Conservation (phyloP, 805 yeast species). For the Ogataea thermomethanolica region DNA sequence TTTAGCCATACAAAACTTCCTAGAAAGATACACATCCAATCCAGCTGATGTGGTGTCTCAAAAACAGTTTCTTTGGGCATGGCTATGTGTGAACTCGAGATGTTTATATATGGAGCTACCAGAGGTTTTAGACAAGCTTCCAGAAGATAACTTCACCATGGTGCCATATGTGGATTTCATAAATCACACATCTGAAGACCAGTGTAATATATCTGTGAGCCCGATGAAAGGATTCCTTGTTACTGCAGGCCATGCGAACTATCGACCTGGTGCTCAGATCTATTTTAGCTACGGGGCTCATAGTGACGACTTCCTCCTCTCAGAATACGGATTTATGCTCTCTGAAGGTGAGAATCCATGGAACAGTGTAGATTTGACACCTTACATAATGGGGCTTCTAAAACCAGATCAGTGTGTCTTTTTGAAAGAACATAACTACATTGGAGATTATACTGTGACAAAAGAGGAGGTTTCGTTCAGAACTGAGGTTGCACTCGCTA, state of each 20-base stretch:
- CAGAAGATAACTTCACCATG: slow-evolving; percentile 73
- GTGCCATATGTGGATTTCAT: slow-evolving; percentile 90
- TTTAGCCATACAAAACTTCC: slow-evolving; percentile 30
- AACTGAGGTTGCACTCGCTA: slow-evolving; percentile 71
- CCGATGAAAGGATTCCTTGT: slow-evolving; percentile 50
- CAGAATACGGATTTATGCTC: slow-evolving; percentile 83
- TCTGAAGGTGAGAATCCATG: slow-evolving; percentile 45
- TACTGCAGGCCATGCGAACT: slow-evolving; percentile 31
- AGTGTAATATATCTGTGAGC: slow-evolving; percentile 42
- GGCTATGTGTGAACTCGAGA: slow-evolving; percentile 89
- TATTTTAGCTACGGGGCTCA: slow-evolving; percentile 85
- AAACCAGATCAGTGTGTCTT: slow-evolving; percentile 38
- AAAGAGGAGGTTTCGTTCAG: slow-evolving; percentile 59
- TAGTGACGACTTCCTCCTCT: slow-evolving; percentile 72
- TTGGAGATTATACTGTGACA: slow-evolving; percentile 70
- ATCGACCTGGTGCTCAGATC: slow-evolving; percentile 50
- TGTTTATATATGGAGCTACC: slow-evolving; percentile 77
- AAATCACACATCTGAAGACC: slow-evolving; percentile 60
- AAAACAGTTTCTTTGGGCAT: slow-evolving; percentile 55
- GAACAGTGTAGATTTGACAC: slow-evolving; percentile 67
- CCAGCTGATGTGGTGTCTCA: slow-evolving; percentile 13
- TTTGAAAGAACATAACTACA: slow-evolving; percentile 53
- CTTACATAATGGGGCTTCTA: slow-evolving; percentile 37
- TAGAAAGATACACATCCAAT: slow-evolving; percentile 10
- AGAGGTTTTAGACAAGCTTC: slow-evolving; percentile 35